Percentiles rank a stretch among this genome's conserved stretches.
These are phyloP conservation scores for Nyssa sinensis DNA, from an alignment of 148 eudicot genomes.

Conservation along the genomic window DNA sequence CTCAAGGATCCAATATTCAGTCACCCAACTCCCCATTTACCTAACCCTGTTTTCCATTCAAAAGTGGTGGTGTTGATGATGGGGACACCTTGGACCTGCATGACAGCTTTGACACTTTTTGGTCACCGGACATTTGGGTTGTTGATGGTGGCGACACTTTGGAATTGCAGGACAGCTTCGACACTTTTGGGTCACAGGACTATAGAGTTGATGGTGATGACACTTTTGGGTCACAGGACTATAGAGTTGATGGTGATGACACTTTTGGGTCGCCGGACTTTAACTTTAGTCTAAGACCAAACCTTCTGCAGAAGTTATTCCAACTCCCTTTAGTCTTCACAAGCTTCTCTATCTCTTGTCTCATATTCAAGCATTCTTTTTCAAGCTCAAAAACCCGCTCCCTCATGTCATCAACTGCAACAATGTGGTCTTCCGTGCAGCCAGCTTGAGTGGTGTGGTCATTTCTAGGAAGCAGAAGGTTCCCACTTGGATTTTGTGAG, in stretches of 20 bases:
- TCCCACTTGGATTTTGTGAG: conserved; percentile 23
- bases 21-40: conserved; percentile 7
- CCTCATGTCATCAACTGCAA: conserved; percentile 39
- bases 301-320: conserved; percentile 28
- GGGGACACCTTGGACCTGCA: background rate
- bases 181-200: conserved; percentile 10
- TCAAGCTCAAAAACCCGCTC: conserved; percentile 43
- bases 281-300: conserved; percentile 28
- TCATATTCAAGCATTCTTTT: conserved; percentile 39
- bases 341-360: conserved; percentile 34
- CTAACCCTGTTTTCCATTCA: conserved; percentile 13
- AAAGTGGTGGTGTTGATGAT: conserved; percentile 7
- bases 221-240: conserved; percentile 8
- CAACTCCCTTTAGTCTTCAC: conserved; percentile 39
- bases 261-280: conserved; percentile 12
- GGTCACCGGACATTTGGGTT: conserved; percentile 10
- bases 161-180: conserved; percentile 6
- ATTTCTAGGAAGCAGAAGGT: conserved; percentile 14
- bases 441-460: conserved; percentile 15
- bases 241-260: conserved; percentile 9
- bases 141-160: conserved; percentile 8
- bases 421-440: conserved; percentile 25
- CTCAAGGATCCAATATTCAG: background rate
- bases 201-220: conserved; percentile 10
- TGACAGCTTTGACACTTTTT: conserved; percentile 8